Conservation (phyloP, 345 rosid species). For the Pistacia atlantica region DNA sequence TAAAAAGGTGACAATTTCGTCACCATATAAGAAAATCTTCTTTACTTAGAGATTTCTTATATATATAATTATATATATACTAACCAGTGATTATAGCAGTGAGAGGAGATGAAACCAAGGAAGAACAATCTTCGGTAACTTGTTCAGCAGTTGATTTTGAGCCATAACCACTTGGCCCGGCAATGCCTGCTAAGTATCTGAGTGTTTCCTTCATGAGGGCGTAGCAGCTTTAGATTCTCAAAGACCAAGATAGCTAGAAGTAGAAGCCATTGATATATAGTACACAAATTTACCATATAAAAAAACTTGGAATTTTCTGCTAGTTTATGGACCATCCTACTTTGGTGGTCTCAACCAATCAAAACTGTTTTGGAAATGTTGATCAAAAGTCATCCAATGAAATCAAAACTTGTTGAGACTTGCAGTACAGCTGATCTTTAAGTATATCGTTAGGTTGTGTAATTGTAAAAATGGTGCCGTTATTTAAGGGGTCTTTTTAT, state of each 20-base stretch:
- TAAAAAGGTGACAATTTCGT: constrained; percentile 11
- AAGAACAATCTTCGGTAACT: constrained; percentile 48
- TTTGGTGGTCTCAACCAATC: constrained; percentile 9
- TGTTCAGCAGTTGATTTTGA: constrained; percentile 88
- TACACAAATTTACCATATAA: not conserved
- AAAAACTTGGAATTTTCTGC: constrained; percentile 19
- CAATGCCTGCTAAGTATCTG: constrained; percentile 81
- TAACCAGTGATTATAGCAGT: constrained; percentile 77
- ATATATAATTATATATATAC: not conserved
- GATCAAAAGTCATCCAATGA: not conserved
- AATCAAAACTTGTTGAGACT: too few relatives aligned
- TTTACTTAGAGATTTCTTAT: too few relatives aligned
- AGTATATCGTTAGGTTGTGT: not conserved
- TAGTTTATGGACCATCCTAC: constrained; percentile 17
- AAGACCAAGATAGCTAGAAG: constrained; percentile 26
- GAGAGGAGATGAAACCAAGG: constrained; percentile 31
- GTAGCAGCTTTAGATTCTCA: constrained; percentile 21
- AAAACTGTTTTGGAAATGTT: not conserved
- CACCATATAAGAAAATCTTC: not conserved
- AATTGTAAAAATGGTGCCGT: constrained; percentile 17
- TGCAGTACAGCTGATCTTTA: constrained; percentile 24
- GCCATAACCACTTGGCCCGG: constrained; percentile 96
- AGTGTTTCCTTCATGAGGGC: constrained; percentile 76
- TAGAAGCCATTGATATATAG: constrained; percentile 29
- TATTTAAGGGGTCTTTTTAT: constrained; percentile 9